Conservation (phyloP, 768 basidiomycete species). For the Lyophyllum atratum region DNA sequence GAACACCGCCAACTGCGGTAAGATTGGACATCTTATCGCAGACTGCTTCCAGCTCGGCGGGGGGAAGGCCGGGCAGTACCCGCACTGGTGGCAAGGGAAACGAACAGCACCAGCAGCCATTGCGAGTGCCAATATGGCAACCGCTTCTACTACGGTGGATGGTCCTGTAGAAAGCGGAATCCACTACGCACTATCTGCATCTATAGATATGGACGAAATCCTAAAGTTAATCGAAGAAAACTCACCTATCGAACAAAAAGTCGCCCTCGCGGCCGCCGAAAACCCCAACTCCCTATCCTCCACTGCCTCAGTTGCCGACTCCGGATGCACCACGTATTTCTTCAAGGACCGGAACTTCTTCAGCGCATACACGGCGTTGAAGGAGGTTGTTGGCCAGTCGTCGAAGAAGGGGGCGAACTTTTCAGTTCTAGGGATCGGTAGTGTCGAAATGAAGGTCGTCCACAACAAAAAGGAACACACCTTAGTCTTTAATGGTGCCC, state of each 20-base stretch:
- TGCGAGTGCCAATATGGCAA: too few species aligned
- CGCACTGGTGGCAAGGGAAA: conserved; percentile 10
- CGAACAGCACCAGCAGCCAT: too few species aligned
- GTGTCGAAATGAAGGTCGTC: background rate
- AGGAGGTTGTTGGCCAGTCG: background rate
- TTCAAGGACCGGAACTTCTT: background rate
- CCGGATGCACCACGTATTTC: background rate
- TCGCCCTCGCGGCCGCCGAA: background rate
- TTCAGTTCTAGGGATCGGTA: background rate
- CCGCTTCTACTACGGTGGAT: background rate
- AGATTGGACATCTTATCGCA: conserved; percentile 12
- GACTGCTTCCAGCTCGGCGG: conserved; percentile 18
- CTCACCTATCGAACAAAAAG: background rate
- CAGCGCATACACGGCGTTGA: background rate
- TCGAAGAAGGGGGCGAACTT: background rate
- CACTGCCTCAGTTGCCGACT: background rate
- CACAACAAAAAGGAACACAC: background rate
- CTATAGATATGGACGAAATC: background rate
- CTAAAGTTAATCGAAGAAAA: background rate
- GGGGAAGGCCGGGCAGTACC: conserved; percentile 19
- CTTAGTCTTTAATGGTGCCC: background rate
- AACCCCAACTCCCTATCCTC: background rate
- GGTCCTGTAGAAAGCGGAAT: background rate
- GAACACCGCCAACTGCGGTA: conserved; percentile 6
- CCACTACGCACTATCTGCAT: background rate